Base-by-base conservation (phyloP, 1,139 yeast genomes). In the Suhomyces bolitotheri region DNA sequence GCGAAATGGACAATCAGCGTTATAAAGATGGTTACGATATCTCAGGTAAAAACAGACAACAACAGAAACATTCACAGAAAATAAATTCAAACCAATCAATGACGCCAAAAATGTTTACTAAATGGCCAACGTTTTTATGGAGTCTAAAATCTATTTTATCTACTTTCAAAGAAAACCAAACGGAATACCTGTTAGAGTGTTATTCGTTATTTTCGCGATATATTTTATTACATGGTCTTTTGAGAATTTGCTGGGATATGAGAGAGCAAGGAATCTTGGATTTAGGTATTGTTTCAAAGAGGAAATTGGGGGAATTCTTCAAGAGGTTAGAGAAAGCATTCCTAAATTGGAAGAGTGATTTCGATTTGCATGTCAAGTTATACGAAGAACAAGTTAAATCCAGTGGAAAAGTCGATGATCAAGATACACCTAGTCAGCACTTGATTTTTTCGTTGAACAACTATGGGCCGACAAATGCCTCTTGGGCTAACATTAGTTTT, bases 241-340 rank as follows among this genome's bases (percentile, higher is more conserved):
- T 25, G 13, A 15, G 28, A 16, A 25, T 25, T 9, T 25, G 28
- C 16, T 25, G 28, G 28, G 28, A 25, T 25, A 25, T 25, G 28
- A 25, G 28, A 16, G 28, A 13, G 6, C 28, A 25, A 25, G 28
- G 28, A 9, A 15, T 25, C 3, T 25, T 25, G 14, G 28, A 25
- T 11, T 25, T 25, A 10, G 28, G 28, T 5, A 25, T 25, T 25
- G 28, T 25, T 9, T 25, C 28, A 5, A 25, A 25, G 21, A 25
- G 11, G 8, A 25, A n/a, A 13, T 16, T 25, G 16, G 16, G 28
- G 10, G 28, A 25, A n/a, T 25, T 25, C n/a, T 16, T 25, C 21
- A 25, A 25, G 8, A 25, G 11, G 21, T 16, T 25, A 16, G 28
- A 25, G 16, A 25, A 14, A 25, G 28, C 28, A 7, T 25, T 25